Evolutionary conservation across 805 yeast species (phyloP).

Genomic region (Candida xiaguanensis): DNA sequence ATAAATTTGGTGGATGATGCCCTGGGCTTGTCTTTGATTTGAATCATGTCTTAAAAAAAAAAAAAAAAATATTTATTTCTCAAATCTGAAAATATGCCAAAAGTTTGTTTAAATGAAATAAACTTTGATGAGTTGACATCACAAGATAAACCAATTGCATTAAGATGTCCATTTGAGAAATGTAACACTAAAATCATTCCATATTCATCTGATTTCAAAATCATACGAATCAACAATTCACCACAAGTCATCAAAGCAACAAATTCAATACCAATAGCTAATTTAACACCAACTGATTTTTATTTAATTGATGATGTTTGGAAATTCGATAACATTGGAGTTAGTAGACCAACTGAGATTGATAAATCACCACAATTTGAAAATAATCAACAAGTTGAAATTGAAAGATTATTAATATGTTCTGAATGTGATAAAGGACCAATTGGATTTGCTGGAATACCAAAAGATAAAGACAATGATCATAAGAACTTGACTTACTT

Average conservation of each 20-base stretch:
- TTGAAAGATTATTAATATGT: conserved; percentile 59
- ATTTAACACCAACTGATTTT: conserved; percentile 23
- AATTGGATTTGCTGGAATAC: conserved; percentile 59
- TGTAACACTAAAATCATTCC: conserved; percentile 17
- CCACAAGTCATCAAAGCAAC: conserved; percentile 26
- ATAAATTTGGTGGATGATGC: too few species aligned
- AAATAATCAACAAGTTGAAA: conserved; percentile 15
- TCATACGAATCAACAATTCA: conserved; percentile 16
- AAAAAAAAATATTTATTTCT: background rate
- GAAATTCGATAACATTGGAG: conserved; percentile 80
- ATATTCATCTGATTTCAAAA: conserved; percentile 2
- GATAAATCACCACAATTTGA: conserved; percentile 16
- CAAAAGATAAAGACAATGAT: conserved; percentile 18
- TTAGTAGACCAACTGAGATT: conserved; percentile 43
- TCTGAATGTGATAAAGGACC: conserved; percentile 81
- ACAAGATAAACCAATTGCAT: conserved; percentile 6
- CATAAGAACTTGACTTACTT: conserved; percentile 41
- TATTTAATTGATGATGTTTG: conserved; percentile 56
- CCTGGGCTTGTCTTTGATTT: too few species aligned
- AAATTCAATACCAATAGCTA: conserved; percentile 1
- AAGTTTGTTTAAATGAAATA: background rate
- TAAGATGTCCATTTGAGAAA: conserved; percentile 19
- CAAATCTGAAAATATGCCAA: conserved; percentile 6
- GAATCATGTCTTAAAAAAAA: too few species aligned
- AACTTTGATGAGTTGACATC: background rate